Percentiles rank a stretch among this genome's conserved stretches.
Evolutionary conservation across 768 basidiomycete genomes (phyloP).

Genomic region (Stropharia rugosoannulata): DNA sequence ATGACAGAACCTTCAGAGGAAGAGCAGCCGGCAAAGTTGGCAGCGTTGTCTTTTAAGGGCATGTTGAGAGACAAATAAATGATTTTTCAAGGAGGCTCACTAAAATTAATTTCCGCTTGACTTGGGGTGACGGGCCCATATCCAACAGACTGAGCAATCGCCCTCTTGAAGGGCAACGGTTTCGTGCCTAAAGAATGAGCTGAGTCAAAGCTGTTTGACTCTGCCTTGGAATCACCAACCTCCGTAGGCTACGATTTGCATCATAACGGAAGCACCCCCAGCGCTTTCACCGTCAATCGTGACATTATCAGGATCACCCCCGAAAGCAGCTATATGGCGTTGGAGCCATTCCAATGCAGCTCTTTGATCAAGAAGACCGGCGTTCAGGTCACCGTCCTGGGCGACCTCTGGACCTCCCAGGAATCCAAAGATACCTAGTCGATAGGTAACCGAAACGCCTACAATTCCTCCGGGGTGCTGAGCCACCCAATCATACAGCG

Average conservation of each 20-base stretch:
- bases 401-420: constrained; percentile 32
- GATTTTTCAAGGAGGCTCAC: constrained; percentile 18
- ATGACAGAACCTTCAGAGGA: constrained; percentile 19
- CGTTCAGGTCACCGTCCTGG: constrained; percentile 34
- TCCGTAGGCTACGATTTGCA: constrained; percentile 44
- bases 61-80: background rate
- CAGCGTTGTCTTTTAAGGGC: constrained; percentile 23
- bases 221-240: constrained; percentile 19
- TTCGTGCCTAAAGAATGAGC: constrained; percentile 22
- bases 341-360: constrained; percentile 52
- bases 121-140: constrained; percentile 31
- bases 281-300: constrained; percentile 53
- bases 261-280: constrained; percentile 42
- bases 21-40: constrained; percentile 28
- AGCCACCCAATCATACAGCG: constrained; percentile 46
- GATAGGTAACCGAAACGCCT: constrained; percentile 34
- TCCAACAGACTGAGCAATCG: constrained; percentile 41
- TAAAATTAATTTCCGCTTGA: constrained; percentile 29
- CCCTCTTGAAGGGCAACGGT: constrained; percentile 36
- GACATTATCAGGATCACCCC: constrained; percentile 42
- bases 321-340: constrained; percentile 54
- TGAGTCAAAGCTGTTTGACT: no score
- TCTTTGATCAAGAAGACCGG: constrained; percentile 44
- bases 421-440: constrained; percentile 45
- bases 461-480: constrained; percentile 36